These are phyloP conservation scores for Pisolithus microcarpus DNA, from an alignment of 768 basidiomycete species.

Conservation along the genomic window DNA sequence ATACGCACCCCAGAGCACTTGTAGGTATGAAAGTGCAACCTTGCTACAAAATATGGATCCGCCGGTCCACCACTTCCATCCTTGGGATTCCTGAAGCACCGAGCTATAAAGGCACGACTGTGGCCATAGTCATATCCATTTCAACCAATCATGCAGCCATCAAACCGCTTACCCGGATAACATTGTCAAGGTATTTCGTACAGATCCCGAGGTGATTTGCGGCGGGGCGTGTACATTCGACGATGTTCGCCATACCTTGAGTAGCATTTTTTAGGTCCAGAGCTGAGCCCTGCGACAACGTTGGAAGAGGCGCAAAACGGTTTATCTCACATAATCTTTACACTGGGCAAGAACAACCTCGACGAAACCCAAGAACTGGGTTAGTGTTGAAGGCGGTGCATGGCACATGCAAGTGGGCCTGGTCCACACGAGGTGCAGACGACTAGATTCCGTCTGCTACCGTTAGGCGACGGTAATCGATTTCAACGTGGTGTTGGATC, in stretches of 20 bases:
- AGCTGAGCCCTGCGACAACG: no score
- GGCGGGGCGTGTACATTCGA: slow-evolving; percentile 12
- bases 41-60: slow-evolving; percentile 67
- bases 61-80: slow-evolving; percentile 38
- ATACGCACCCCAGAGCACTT: slow-evolving; percentile 30
- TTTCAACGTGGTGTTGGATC: no score
- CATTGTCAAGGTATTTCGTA: slow-evolving; percentile 49
- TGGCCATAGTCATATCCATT: no score
- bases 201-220: slow-evolving; percentile 27
- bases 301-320: no score
- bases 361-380: no score
- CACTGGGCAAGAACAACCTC: no score
- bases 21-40: slow-evolving; percentile 67
- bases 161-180: slow-evolving; percentile 39
- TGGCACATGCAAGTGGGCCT: no score
- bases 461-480: no score
- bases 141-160: neutral
- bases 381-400: no score
- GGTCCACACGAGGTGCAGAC: no score
- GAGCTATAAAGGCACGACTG: neutral
- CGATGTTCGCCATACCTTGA: slow-evolving; percentile 10
- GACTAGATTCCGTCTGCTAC: no score
- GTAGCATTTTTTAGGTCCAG: slow-evolving; percentile 3
- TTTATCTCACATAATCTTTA: no score
- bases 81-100: slow-evolving; percentile 55